Base-by-base conservation (phyloP, 768 basidiomycete species). In the Leccinum boreale region DNA sequence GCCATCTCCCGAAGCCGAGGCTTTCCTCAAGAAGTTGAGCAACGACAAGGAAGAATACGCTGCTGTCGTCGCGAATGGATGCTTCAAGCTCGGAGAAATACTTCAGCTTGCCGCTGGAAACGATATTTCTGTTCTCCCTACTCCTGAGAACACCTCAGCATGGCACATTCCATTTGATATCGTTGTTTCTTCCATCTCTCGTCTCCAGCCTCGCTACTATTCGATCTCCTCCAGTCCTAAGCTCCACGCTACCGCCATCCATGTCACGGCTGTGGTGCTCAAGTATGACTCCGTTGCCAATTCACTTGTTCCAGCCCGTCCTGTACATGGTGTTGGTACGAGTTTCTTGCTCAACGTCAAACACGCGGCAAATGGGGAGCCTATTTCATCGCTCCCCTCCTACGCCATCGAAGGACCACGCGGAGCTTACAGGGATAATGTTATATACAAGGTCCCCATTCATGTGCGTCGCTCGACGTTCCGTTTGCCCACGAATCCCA, bases 211-310 rank as follows among this genome's bases (percentile, higher is more conserved):
- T 33, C 89, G 97, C 56, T 99, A 91, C 78, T 99, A 96, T 75
- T 99, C 97, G 33, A 98, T 99, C 73, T 98, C 97, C 9, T 98
- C 95, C 19, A 94, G 92, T 61, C 94, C 97, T 45, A 98, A 98
- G 73, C 77, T 98, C 10, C 71, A 93, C 72, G 85, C 95, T n/a
- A 85, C 82, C 58, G 78, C 89, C 8, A 93, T 99, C 64, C 97
- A 99, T 73, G 87, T 94, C 65, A 99, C 97, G 15, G 90, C 85
- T 54, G 97, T 99, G 53, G 93, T 98, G 10, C 86, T 98, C 70
- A 93, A 94, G 72, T 98, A 96, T 74, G 79, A 95, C 71, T 87
- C 89, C 26, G 66, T 84, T 12, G 71, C 79, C 33, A 81, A 75
- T 59, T 70, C 81, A 5, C 77, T 79, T 8, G 80, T 86, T 26